phyloP scores from a whole-genome alignment of 371 early-diverging fungal genomes.

The Lichtheimia corymbifera region DNA sequence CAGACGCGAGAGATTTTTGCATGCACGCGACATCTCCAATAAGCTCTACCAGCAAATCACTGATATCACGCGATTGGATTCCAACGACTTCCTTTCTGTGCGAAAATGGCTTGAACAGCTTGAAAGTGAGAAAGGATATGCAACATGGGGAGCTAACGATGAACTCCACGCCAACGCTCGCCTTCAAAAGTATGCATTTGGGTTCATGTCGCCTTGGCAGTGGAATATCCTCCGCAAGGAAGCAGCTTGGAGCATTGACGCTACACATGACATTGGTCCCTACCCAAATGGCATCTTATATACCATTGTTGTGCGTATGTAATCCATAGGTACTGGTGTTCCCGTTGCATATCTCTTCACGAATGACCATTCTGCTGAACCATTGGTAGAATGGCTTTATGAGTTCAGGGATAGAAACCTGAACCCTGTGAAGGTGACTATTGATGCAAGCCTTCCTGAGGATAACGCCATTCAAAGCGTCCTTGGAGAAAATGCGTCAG shows the following conservation, averaged over 20 bases:
- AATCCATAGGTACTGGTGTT: background rate
- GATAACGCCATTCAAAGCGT: background rate
- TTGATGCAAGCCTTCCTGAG: background rate
- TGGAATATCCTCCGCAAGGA: background rate
- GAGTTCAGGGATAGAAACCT: no score
- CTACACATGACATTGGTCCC: constrained; percentile 2
- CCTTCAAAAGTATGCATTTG: background rate
- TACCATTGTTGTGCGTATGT: constrained; percentile 5
- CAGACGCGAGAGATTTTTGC: no score
- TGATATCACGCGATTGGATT: no score
- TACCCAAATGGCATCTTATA: background rate
- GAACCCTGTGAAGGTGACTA: background rate
- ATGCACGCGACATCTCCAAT: no score
- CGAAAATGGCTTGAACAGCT: background rate
- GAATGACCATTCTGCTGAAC: background rate
- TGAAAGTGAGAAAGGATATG: background rate
- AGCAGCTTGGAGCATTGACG: background rate
- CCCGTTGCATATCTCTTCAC: constrained; percentile 7
- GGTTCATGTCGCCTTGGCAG: constrained; percentile 9
- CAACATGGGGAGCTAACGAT: no score
- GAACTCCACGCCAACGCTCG: background rate
- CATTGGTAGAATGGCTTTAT: background rate
- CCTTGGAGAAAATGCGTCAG: background rate
- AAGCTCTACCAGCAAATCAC: no score
- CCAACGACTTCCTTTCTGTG: constrained; percentile 1